These are phyloP conservation scores for Pestalotiopsis sp. DNA, from an alignment of 2,329 filamentous ascomycete species.

Conservation along the genomic window DNA sequence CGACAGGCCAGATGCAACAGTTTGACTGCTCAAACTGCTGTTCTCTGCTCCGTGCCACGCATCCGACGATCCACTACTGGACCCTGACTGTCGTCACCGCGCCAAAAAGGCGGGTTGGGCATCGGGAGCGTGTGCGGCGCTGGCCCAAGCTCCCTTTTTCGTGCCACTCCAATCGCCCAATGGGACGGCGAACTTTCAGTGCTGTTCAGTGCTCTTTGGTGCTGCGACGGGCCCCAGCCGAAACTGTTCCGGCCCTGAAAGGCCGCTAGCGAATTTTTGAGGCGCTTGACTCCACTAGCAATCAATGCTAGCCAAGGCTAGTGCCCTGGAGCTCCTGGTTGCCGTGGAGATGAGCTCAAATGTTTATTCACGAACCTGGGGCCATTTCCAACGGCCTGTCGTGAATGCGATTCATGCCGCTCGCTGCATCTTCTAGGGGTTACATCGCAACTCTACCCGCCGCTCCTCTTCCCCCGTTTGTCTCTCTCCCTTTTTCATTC, in stretches of 20 bases:
- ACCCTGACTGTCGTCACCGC: background rate
- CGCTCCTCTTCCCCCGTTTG: background rate
- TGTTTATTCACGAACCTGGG: constrained; percentile 10
- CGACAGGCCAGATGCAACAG: background rate
- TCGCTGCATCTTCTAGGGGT: background rate
- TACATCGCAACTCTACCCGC: background rate
- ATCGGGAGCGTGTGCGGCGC: background rate
- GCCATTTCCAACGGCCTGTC: constrained; percentile 1
- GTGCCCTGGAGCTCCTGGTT: background rate
- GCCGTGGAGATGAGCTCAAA: constrained; percentile 7
- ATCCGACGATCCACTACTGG: background rate
- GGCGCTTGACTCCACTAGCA: background rate
- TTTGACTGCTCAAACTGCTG: background rate
- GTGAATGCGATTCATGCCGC: background rate
- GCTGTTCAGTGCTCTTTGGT: too few species aligned
- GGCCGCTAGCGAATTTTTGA: background rate
- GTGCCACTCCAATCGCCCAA: background rate
- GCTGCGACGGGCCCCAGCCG: background rate
- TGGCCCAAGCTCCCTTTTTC: constrained; percentile 1
- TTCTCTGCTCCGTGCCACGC: background rate
- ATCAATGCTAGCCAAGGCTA: background rate
- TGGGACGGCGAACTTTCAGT: background rate
- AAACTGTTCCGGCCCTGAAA: background rate
- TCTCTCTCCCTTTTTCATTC: background rate
- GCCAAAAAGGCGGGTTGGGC: background rate